Evolutionary conservation across 805 yeast species (phyloP), one percentile per base, ranked within the genome.

Genomic region (Spathaspora girioi): DNA sequence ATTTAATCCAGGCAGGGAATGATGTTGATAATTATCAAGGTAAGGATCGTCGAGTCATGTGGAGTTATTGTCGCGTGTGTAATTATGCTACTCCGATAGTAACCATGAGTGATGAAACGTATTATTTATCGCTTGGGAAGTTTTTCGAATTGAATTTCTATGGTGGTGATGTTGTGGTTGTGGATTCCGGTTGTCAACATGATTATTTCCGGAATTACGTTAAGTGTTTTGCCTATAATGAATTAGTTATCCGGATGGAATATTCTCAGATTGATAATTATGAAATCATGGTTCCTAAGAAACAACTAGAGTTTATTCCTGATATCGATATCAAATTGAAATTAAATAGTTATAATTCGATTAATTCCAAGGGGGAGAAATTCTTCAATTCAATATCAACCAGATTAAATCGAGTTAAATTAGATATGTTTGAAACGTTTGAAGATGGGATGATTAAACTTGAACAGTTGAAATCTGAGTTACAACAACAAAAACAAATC

Each of bases 61-160:
- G 99, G 99, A 88, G 96, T 63, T 83, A 79, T 57, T 94, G 99
- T 66, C 88, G 86, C 51, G 77, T 75, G 47, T 94, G 99, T 65
- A 80, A 83, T 12, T 79, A 77, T 38, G 75, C 86, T 0, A 84
- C 96, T 2, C 94, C 97, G 0, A 83, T 87, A 5, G 70, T 85
- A 12, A 88, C 89, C 17, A 82, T 96, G 86, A 87, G 88, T 59
- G 93, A 90, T 46, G 84, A 84, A 40, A 84, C 97, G 0, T 92
- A 96, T 86, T 90, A 86, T 61, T 85, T 84, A 56, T 93, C 98
- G 0, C 86, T 94, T 67, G 99, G 98, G 0, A 96, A 96, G 63
- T 94, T 88, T 63, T 71, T 94, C 20, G 98, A 94, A 69, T 71
- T 92, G 19, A 75, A 87, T 29, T 92, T 92, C 63, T 90, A 96